Percentiles rank a stretch among this genome's conserved stretches.
Conservation (phyloP, 768 basidiomycete genomes). For the Hortiboletus flavorubellus region DNA sequence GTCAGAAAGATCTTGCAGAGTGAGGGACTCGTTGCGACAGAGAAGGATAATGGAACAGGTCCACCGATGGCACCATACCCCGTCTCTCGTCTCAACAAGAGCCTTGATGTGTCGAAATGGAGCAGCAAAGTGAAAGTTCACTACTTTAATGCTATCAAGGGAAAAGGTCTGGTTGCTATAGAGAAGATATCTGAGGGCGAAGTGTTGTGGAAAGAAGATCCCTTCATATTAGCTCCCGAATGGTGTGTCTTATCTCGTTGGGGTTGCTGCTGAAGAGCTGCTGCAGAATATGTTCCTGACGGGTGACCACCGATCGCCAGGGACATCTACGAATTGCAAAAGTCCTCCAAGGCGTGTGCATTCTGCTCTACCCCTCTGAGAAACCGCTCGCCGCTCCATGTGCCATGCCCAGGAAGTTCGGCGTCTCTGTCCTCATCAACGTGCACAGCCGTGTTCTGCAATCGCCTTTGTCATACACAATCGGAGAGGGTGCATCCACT, state of each 20-base stretch:
- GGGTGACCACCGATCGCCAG: conserved; percentile 36
- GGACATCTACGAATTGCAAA: conserved; percentile 74
- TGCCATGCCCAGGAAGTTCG: conserved; percentile 42
- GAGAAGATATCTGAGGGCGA: conserved; percentile 68
- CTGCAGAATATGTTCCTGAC: not conserved
- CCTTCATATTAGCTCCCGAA: conserved; percentile 77
- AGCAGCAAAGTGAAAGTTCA: conserved; percentile 61
- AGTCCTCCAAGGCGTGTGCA: conserved; percentile 56
- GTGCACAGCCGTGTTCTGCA: conserved; percentile 76
- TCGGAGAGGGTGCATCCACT: conserved; percentile 64
- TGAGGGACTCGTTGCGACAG: conserved; percentile 45
- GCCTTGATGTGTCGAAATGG: conserved; percentile 61
- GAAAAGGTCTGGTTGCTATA: conserved; percentile 79
- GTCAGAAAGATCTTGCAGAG: conserved; percentile 66
- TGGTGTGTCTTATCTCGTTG: conserved; percentile 46
- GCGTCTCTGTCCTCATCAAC: conserved; percentile 38
- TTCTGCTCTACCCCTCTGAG: conserved; percentile 69
- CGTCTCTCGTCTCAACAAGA: conserved; percentile 58
- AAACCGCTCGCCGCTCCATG: conserved; percentile 40
- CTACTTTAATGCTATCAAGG: conserved; percentile 66
- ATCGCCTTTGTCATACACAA: conserved; percentile 68
- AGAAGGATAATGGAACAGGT: not conserved
- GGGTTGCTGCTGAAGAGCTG: no score
- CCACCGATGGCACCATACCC: conserved; percentile 40
- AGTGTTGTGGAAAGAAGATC: conserved; percentile 82